Base-by-base conservation (phyloP, 164 flowering plant species). In the Berberis vulgaris region DNA sequence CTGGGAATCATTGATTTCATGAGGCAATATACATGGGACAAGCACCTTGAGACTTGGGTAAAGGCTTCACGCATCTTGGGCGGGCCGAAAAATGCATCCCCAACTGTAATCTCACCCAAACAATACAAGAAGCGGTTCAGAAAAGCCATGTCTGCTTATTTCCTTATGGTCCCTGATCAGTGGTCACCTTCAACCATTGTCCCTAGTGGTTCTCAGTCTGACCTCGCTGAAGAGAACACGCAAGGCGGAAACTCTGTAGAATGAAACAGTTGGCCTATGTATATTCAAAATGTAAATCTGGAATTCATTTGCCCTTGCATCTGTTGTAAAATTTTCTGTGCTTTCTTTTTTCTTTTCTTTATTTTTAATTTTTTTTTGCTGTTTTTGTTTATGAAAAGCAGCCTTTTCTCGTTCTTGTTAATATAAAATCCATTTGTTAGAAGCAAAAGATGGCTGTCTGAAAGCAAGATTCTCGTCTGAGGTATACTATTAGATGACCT, bases 11-110 rank as follows among this genome's bases (percentile, higher is more conserved):
- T 95, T 64, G 99, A 95, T 76, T 95, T 88, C 77, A 83, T 95
- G 97, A 88, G 99, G 73, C 99, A 95, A 69, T 95, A 95, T 64
- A 95, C 99, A 1, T 95, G 99, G 97, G 99, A 95, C 81, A 95
- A 95, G 73, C 99, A 91, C 72, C 82, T 95, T 2, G 99, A 95
- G 73, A 86, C 99, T 39, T 95, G 99, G 99, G 99, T 91, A 54
- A 95, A 95, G 69, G 80, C 96, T 62, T 85, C 99, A 0, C 96
- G 97, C 59, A 89, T 95, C 49, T 84, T 95, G 26, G 99, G 99
- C 6, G 97, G 97, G 9, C 84, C 87, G n/a, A 95, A 78, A 71
- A 89, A 89, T 66, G 58, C 82, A 1, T 64, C 96, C 12, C 99
- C 99, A 9, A 95, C 99, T n/a, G 97, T 95, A 42, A 91, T 95